Base-by-base conservation (phyloP, 140 eudicot species). In the Anethum foeniculum region DNA sequence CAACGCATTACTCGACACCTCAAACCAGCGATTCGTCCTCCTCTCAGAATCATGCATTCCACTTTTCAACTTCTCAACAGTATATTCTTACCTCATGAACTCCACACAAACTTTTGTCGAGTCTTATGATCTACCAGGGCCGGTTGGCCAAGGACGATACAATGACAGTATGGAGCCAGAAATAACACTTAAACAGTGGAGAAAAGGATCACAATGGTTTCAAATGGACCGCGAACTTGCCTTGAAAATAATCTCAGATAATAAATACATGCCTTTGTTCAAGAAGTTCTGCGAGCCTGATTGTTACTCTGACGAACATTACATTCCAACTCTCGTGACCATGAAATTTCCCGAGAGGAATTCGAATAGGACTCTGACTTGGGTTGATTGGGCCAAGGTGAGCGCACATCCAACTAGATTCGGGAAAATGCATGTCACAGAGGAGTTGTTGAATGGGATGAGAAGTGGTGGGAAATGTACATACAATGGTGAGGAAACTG, bases 41-140 rank as follows among this genome's bases (percentile, higher is more conserved):
- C 83, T 88, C n/a, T 88, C 92, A 2, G 92, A 88, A 36, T 69
- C 92, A 7, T 88, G 92, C 89, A 88, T 88, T 58, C 92, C 92
- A 1, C 34, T 88, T 28, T 85, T 81, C 77, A 88, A 86, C 89
- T 88, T 88, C 86, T 77, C 89, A 32, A 82, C 86, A n/a, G 19
- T 84, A 2, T 84, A 88, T 81, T 72, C 68, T 13, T 88, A 86
- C 88, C 77, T 86, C 44, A 81, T 84, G 21, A 82, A 85, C 80
- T 68, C 92, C 74, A 86, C 78, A 11, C 41, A 23, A 36, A 84
- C 82, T 46, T 86, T 86, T 68, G 49, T 88, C 7, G 84, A 64
- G 21, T 73, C 86, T 0, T 80, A 76, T 15, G 90, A 86, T 48
- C 87, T 84, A 6, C 88, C 87, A 1, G 68, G 86, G 16, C 79